Evolutionary conservation across 2,329 filamentous ascomycete species (phyloP), one percentile per base, ranked within the genome.

Genomic region (Xylaria sp.): DNA sequence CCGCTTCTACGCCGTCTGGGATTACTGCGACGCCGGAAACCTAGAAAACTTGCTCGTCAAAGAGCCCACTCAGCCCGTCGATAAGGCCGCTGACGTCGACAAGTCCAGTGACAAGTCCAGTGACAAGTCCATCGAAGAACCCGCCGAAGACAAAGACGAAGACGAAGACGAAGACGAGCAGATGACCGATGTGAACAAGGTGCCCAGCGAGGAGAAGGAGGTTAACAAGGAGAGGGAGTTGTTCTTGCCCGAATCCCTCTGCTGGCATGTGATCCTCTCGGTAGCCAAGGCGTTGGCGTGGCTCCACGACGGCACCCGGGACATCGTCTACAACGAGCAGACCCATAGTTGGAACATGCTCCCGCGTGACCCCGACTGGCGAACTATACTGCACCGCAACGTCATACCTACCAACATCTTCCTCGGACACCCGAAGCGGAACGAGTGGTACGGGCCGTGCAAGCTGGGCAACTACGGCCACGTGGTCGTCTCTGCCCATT

Each of bases 261-360:
- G 80, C 57, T 85, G 81, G 81, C 81, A 84, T 61, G 80, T 84
- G 7, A 70, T 79, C 11, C 64, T 71, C 9, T 77, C 75, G 7
- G 65, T 83, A 43, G 66, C 78, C 13, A 71, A 72, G n/a, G 80
- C 79, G 2, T 71, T 84, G 38, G 66, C 76, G 24, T 83, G 78
- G 72, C 67, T 84, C 18, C 82, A 85, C 63, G 74, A 81, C 41
- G 81, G 81, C 16, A 66, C 48, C 65, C 66, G 4, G 59, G 70
- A 59, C 5, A 18, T 64, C 11, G 57, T 62, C 22, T 54, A 56
- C 18, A 47, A 66, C 37, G 44, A 48, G 37, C 24, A 53, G 7
- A 17, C 48, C n/a, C 47, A 48, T 4, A 4, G 9, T 13, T 61
- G 47, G 29, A 22, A 54, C 16, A 55, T 58, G 48, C 8, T 41